Conservation (phyloP, 2,329 filamentous ascomycete genomes). For the Aspergillus costaricaensis region DNA sequence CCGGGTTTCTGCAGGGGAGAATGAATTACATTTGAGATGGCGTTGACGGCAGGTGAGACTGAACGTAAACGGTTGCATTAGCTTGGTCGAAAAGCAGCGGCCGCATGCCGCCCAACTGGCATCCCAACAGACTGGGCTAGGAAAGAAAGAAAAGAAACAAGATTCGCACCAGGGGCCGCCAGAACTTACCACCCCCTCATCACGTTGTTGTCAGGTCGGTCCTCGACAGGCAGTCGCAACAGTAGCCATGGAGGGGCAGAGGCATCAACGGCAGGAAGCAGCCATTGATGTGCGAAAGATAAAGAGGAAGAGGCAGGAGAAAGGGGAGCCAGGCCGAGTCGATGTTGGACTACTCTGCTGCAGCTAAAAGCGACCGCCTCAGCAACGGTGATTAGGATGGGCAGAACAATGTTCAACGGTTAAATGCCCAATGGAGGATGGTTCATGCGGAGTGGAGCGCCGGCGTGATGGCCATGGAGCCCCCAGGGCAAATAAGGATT, state of each 20-base stretch:
- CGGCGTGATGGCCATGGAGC: conserved; percentile 12
- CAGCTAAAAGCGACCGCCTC: conserved; percentile 20
- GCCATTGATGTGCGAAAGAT: conserved; percentile 12
- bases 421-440: conserved; percentile 17
- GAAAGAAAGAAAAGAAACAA: background rate
- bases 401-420: conserved; percentile 23
- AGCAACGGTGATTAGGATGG: conserved; percentile 22
- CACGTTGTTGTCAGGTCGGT: conserved; percentile 30
- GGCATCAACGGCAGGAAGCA: conserved; percentile 15
- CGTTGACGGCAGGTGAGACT: conserved; percentile 42
- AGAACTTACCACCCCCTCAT: conserved; percentile 43
- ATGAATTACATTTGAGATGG: conserved; percentile 40
- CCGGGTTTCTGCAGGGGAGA: background rate
- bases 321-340: conserved; percentile 9
- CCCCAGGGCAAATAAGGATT: conserved; percentile 6
- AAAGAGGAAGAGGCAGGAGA: conserved; percentile 3
- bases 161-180: background rate
- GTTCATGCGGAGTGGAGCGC: conserved; percentile 25
- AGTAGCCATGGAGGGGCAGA: conserved; percentile 27
- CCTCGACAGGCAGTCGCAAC: conserved; percentile 19
- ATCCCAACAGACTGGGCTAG: background rate
- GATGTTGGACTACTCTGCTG: conserved; percentile 15
- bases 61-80: conserved; percentile 11
- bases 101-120: background rate
- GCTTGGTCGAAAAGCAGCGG: conserved; percentile 1